Evolutionary conservation across 768 basidiomycete species (phyloP), one percentile per base, ranked within the genome.

Genomic region (Auriscalpium microsporum): DNA sequence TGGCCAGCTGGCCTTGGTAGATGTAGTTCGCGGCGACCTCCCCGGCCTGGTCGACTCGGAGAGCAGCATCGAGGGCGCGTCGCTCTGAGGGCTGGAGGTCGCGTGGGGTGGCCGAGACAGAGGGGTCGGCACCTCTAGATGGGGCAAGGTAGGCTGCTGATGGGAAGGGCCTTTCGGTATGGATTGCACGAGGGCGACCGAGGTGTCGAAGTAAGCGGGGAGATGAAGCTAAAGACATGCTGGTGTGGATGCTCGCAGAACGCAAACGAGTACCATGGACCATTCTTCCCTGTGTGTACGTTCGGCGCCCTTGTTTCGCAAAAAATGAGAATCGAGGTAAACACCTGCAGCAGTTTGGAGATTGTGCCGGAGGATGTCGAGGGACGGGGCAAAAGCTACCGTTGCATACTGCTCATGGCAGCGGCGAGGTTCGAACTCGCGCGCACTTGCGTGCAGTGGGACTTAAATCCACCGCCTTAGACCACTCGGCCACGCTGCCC

Each of bases 1-100:
- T 77, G 53, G 79, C 82, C 64, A 86, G 73, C 67, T 97, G 95
- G 5, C 95, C 94, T 63, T 77, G 75, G 72, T 97, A 98, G 52
- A 98, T 98, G 75, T 85, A 94, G 72, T 96, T 97, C 17, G 94
- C 94, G 1, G 94, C 94, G 42, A 95, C 76, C 69, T 98, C 94
- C 9, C 94, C 94, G 1, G 94, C 94, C 62, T 96, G 94, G 72
- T 98, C 94, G 19, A 98, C 90, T 11, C 94, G 80, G 48, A 98
- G 72, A 2, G 87, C 90, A 54, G 71, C 75, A 58, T 87, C 82
- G 52, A 92, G 69, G 10, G 67, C 66, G 16, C 71, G 57, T 40
- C 78, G 74, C 62, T 88, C 81, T 28, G 70, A 62, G 13, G 66
- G 59, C 1, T 80, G 72, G 45, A 91, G 68, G 62, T 75, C 68